Evolutionary conservation across 352 stramenopile genomes (phyloP), one percentile per base, ranked within the genome.

Genomic region (Globisporangium nagaii): DNA sequence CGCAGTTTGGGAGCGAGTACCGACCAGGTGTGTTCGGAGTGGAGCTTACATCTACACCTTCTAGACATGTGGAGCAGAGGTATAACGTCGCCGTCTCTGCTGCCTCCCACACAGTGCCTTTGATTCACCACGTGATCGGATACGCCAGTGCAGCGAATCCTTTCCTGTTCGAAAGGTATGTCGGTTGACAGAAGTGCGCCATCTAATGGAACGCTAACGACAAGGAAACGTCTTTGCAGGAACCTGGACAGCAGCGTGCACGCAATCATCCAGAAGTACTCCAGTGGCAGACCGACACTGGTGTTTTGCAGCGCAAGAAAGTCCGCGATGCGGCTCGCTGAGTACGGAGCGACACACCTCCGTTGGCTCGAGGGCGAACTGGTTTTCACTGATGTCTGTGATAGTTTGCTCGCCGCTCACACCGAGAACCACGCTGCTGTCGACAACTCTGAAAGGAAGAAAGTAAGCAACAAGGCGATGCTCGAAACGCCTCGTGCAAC

Each of bases 301-400:
- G 57, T 92, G 10, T 90, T 92, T 44, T 92, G 70, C 39, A 71
- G 63, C 27, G 75, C 66, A 3, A 58, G 61, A 31, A 61, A 40
- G 11, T 50, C 61, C n/a, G 48, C 67, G 28, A 60, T 53, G 46
- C 63, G 55, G 12, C 62, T 79, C n/a, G 63, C 70, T 6, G 44
- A 60, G 50, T 65, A 61, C 20, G 56, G 19, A 35, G 7, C 12
- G n/a, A 32, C 13, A 25, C 53, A 7, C 7, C 12, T 4, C 8
- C 7, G 13, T n/a, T 32, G 11, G 7, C 25, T 20, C 20, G 12
- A 13, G 30, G 5, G n/a, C n/a, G 27, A 27, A 17, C 43, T 9
- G 12, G 11, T 11, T 28, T 30, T 59, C 42, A 53, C 8, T 15
- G 0, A 6, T 44, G 10, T n/a, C 3, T 11, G 10, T 36, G 28